phyloP scores from a whole-genome alignment of 345 rosid genomes.

The Salix udensis region DNA sequence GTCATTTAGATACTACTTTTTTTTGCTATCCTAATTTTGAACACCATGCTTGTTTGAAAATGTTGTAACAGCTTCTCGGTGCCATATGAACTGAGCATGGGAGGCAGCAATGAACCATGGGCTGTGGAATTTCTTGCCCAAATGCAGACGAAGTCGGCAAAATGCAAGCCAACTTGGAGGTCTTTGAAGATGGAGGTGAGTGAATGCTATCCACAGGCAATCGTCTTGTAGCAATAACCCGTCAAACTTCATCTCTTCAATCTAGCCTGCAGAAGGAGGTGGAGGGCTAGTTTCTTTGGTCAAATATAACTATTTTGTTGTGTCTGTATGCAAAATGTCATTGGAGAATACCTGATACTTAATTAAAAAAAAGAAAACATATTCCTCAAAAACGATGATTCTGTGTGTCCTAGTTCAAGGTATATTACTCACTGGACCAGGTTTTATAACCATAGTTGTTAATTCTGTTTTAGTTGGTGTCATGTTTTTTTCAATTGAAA shows the following conservation, averaged over 20 bases:
- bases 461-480: fast-evolving
- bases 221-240: slow-evolving; percentile 42
- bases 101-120: slow-evolving; percentile 71
- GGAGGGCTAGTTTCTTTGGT: no score
- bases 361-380: no score
- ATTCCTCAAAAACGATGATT: no score
- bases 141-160: slow-evolving; percentile 55
- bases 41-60: neutral
- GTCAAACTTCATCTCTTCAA: neutral
- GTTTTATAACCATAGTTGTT: no score
- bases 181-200: slow-evolving; percentile 62
- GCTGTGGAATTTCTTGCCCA: slow-evolving; percentile 52
- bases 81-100: slow-evolving; percentile 88
- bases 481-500: no score
- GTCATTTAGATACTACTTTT: no score
- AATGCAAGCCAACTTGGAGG: slow-evolving; percentile 63
- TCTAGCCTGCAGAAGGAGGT: no score
- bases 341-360: no score
- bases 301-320: no score
- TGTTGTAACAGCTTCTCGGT: slow-evolving; percentile 63
- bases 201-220: slow-evolving; percentile 85
- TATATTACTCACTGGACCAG: no score
- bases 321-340: no score
- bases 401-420: no score
- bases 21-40: neutral